Evolutionary conservation across 345 rosid species (phyloP), one percentile per base, ranked within the genome.

Genomic region (Linum lewisii): DNA sequence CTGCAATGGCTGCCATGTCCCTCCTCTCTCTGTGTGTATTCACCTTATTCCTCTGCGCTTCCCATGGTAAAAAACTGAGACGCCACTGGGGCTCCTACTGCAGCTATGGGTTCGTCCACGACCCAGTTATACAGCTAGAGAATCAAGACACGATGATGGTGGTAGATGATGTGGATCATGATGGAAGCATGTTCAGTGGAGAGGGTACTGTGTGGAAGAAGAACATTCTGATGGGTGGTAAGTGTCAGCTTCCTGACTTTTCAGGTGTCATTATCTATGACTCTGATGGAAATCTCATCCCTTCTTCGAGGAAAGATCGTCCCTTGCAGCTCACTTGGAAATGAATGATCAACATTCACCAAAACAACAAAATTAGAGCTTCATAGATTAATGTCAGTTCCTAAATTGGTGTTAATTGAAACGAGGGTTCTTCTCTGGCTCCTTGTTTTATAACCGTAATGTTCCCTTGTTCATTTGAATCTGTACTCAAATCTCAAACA

Each of bases 141-240:
- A 42, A 79, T 16, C 70, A 72, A 22, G 67, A 77, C 60, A 57
- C 61, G 2, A 57, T 63, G 63, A 63, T 70, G 69, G 56, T 58
- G 55, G 62, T 44, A 15, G 34, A 55, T 0, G 77, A 59, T 52
- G 59, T 58, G 64, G 47, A 63, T 32, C 66, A 20, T 0, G 70
- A 67, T 19, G 71, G 69, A 44, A 71, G 71, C 62, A 49, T 60
- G 50, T 44, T 72, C 24, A 75, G 78, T 57, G 73, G 65, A 62
- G 73, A 62, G 59, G 63, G 6, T 20, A 69, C 87, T 0, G 73
- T 92, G 64, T 88, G 98, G 96, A 82, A 78, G 80, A 92, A 84
- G 78, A 86, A 83, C 71, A 84, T 92, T 64, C 85, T 88, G 66
- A 88, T 92, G 96, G 98, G 95, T 2, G 98, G 84, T 1, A 88